These are phyloP conservation scores for Juglanconis oblonga DNA, from an alignment of 2,329 filamentous ascomycete species.

Conservation along the genomic window DNA sequence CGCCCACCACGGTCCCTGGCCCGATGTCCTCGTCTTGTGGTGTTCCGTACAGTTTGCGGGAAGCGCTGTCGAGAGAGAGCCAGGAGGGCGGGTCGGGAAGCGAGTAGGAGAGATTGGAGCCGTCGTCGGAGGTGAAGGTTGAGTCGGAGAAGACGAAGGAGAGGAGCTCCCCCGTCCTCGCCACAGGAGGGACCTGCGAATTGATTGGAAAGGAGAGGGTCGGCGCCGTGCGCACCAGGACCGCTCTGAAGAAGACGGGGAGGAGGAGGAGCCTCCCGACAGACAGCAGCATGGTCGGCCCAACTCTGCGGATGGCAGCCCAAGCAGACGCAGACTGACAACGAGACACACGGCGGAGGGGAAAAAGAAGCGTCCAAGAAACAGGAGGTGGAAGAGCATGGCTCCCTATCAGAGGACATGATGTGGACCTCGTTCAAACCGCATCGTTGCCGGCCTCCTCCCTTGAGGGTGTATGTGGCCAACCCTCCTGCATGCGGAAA, in stretches of 20 bases:
- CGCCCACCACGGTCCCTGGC: constrained; percentile 52
- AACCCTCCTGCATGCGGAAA: not conserved
- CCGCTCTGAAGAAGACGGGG: constrained; percentile 29
- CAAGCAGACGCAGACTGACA: not conserved
- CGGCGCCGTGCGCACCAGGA: constrained; percentile 36
- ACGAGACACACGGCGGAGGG: not conserved
- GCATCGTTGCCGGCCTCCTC: constrained; percentile 3
- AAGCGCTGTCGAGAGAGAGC: constrained; percentile 67
- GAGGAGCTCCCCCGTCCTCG: constrained; percentile 65
- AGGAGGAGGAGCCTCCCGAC: constrained; percentile 16
- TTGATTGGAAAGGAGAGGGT: constrained; percentile 70
- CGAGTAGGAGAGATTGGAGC: constrained; percentile 59
- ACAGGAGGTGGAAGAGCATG: constrained; percentile 1
- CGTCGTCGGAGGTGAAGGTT: constrained; percentile 64
- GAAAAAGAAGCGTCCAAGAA: not conserved
- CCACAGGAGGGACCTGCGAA: constrained; percentile 78
- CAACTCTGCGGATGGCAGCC: constrained; percentile 2
- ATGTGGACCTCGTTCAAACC: not conserved
- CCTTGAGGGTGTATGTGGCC: constrained; percentile 3
- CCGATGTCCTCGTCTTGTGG: constrained; percentile 53
- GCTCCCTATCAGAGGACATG: constrained; percentile 10
- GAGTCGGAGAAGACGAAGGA: constrained; percentile 68
- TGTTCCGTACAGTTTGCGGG: constrained; percentile 67
- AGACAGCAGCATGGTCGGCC: constrained; percentile 16
- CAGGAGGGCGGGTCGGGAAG: constrained; percentile 66